A percentile compares a stretch with the other conserved stretches of the same genome.
Conservation (phyloP, 129 eudicot species). For the Lactuca saligna region DNA sequence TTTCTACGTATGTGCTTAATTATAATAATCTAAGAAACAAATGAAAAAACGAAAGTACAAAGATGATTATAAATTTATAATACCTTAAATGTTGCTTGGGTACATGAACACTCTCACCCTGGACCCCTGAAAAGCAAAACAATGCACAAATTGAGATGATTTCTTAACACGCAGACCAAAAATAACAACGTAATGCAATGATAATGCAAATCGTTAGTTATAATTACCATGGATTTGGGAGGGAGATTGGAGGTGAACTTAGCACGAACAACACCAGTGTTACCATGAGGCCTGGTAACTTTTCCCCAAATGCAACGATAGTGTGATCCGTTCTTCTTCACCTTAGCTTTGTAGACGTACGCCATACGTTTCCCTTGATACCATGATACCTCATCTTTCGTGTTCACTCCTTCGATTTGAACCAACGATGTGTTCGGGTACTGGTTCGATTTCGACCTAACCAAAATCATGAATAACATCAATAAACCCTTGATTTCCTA, state of each 20-base stretch:
- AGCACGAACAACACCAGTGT: constrained; percentile 81
- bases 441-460: constrained; percentile 41
- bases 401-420: constrained; percentile 33
- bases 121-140: constrained; percentile 39
- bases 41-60: no score
- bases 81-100: constrained; percentile 72
- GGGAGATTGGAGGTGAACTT: constrained; percentile 82
- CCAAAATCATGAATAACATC: background rate
- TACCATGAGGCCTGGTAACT: constrained; percentile 86
- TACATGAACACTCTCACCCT: constrained; percentile 66
- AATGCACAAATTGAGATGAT: background rate
- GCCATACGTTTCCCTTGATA: constrained; percentile 68
- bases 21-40: background rate
- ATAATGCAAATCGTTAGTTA: background rate
- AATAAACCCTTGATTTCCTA: background rate
- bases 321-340: constrained; percentile 64
- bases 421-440: constrained; percentile 33
- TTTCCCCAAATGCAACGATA: constrained; percentile 93
- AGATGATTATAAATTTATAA: no score
- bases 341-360: constrained; percentile 75
- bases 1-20: no score
- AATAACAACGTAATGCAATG: background rate
- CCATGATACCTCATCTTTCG: constrained; percentile 36
- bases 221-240: constrained; percentile 78
- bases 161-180: background rate